Evolutionary conservation across 1,284 basidiomycete genomes (phyloP).

Genomic region (Rhodofomes roseus): DNA sequence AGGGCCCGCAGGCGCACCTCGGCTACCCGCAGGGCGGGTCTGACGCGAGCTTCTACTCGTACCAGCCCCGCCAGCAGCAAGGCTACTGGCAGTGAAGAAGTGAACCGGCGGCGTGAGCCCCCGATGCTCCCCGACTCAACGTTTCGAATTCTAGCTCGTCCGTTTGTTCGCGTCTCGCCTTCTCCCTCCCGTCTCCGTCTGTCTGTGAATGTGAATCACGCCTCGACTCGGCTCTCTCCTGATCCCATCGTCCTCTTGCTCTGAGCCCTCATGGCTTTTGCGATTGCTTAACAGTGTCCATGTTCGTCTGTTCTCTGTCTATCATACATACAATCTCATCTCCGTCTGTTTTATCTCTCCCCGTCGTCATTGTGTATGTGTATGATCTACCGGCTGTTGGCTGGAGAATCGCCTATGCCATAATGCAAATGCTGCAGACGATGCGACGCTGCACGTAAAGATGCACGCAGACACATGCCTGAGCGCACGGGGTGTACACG

Average conservation of each 20-base stretch:
- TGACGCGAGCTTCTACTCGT: constrained; percentile 63
- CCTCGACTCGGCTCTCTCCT: constrained; percentile 2
- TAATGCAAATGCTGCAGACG: constrained; percentile 14
- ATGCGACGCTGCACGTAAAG: not conserved
- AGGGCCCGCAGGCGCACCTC: constrained; percentile 60
- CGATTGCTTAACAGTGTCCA: constrained; percentile 2
- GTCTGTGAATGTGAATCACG: not conserved
- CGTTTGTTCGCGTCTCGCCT: constrained; percentile 3
- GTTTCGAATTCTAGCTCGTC: constrained; percentile 7
- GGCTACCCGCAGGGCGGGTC: constrained; percentile 61
- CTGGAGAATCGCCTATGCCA: constrained; percentile 13
- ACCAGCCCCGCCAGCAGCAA: constrained; percentile 62
- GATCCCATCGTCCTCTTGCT: not conserved
- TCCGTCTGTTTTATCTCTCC: constrained; percentile 14
- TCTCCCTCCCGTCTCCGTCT: not conserved
- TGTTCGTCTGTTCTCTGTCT: constrained; percentile 4
- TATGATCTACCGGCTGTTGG: constrained; percentile 14
- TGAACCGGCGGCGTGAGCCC: not conserved
- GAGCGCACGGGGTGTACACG: not conserved
- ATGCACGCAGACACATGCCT: not conserved
- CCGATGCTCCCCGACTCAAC: not conserved
- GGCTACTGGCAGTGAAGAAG: constrained; percentile 62
- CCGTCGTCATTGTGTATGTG: constrained; percentile 11
- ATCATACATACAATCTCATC: constrained; percentile 23
- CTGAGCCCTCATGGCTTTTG: constrained; percentile 3